Percentiles rank a stretch among this genome's conserved stretches.
Evolutionary conservation across 495 filamentous ascomycete species (phyloP).

Genomic region (Aspergillus bertholletiae): DNA sequence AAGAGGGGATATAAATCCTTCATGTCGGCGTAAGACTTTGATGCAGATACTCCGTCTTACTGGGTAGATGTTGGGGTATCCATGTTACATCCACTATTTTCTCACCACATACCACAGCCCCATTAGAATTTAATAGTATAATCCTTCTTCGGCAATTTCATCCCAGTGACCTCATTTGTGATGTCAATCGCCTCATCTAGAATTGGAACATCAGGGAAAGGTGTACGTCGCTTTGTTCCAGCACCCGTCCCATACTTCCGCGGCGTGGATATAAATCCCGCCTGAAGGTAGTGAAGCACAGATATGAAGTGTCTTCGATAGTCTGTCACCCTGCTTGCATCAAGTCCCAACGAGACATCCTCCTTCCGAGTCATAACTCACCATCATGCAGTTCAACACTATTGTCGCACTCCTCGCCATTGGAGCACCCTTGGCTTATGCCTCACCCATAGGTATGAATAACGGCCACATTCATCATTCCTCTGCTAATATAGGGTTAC

Average conservation of each 20-base stretch:
- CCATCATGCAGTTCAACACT: neutral
- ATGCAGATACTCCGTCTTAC: neutral
- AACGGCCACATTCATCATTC: neutral
- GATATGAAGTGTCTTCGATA: neutral
- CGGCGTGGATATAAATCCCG: no score
- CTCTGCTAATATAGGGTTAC: neutral
- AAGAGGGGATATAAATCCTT: no score
- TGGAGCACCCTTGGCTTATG: neutral
- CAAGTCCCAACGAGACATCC: neutral
- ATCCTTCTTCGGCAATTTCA: neutral
- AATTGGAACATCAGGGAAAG: no score
- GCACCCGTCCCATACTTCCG: no score
- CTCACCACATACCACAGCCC: neutral
- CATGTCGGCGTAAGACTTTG: neutral
- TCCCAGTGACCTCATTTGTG: neutral
- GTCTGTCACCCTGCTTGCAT: neutral
- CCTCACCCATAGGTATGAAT: conserved; percentile 3
- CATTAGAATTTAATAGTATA: neutral
- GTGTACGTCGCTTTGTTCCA: no score
- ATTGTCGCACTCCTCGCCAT: neutral
- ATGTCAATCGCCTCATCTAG: neutral
- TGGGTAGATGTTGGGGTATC: neutral
- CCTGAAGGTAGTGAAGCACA: no score
- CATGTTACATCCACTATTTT: neutral
- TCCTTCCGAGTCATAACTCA: neutral